Base-by-base conservation (phyloP, 2,329 filamentous ascomycete genomes). In the Clonostachys rosea region DNA sequence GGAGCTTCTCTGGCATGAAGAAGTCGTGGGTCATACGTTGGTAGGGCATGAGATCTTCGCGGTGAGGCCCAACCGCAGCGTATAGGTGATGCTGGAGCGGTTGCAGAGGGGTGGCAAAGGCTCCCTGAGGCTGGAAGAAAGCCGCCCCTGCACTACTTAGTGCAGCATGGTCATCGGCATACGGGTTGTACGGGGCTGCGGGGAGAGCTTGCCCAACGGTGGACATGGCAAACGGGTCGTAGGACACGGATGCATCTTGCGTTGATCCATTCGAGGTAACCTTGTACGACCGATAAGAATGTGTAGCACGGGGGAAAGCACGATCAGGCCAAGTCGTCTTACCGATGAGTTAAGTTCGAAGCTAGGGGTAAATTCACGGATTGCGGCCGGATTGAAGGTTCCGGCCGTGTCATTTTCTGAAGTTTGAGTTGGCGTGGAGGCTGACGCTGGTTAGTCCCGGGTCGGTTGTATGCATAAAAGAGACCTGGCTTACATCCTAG, bases 21-120 rank as follows among this genome's bases (percentile, higher is more conserved):
- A 97, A 89, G 60, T 97, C 91, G 60, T 95, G 89, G 2, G 89
- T 84, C 48, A 86, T 85, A 49, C 89, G 83, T 62, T 99, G 92
- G 60, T 95, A 96, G 4, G 87, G 83, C 54, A 88, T 75, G 33
- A 96, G 75, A 52, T 90, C 90, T 52, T 92, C 87, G 50, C 84
- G 81, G 61, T 91, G 81, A n/a, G 89, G 84, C 6, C 89, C 90
- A 48, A 91, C 79, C 1, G 91, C 91, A 34, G 90, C 89, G 65
- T 99, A 99, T 12, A 96, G 78, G 64, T 99, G 94, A 63, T 96
- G 95, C 71, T 92, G 88, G 6, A 91, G 79, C 18, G 87, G 87
- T 54, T 87, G 84, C 17, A 75, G 63, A 14, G 75, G 72, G 11
- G 74, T 64, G 11, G 70, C 63, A 58, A 76, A 85, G 11, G 71